A percentile compares a stretch with the other conserved stretches of the same genome.
phyloP scores from a whole-genome alignment of 1,284 basidiomycete species.

The Coniferiporia weirii region DNA sequence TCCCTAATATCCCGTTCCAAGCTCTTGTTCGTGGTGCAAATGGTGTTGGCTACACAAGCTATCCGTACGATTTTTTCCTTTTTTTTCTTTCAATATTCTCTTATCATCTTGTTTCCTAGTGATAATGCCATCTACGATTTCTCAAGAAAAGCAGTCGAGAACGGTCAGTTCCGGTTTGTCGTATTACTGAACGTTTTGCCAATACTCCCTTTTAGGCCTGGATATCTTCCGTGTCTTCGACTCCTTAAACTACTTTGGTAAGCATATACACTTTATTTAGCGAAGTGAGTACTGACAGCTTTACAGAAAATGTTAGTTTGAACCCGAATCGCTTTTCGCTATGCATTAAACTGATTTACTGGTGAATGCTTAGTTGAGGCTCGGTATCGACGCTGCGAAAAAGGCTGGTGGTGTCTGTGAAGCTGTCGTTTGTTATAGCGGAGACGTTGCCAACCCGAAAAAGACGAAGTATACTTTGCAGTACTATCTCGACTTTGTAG shows the following conservation, averaged over 20 bases:
- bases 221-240: constrained; percentile 99
- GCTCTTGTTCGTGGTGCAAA: constrained; percentile 98
- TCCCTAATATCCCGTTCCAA: constrained; percentile 98
- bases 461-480: constrained; percentile 97
- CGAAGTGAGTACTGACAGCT: constrained; percentile 9
- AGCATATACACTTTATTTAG: constrained; percentile 25
- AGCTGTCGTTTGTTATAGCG: constrained; percentile 98
- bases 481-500: constrained; percentile 97
- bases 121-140: constrained; percentile 99
- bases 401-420: constrained; percentile 98
- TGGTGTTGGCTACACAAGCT: constrained; percentile 98
- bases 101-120: constrained; percentile 33
- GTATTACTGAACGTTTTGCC: neutral
- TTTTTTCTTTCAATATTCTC: neutral
- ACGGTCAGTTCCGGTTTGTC: constrained; percentile 44
- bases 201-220: constrained; percentile 36
- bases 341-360: neutral
- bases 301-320: constrained; percentile 54
- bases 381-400: constrained; percentile 99
- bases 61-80: constrained; percentile 62
- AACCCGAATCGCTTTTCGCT: neutral
- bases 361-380: constrained; percentile 61
- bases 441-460: constrained; percentile 93
- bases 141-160: constrained; percentile 97
- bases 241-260: constrained; percentile 96